Base-by-base conservation (phyloP, 495 filamentous ascomycete species). In the Chaetomium fimeti region DNA sequence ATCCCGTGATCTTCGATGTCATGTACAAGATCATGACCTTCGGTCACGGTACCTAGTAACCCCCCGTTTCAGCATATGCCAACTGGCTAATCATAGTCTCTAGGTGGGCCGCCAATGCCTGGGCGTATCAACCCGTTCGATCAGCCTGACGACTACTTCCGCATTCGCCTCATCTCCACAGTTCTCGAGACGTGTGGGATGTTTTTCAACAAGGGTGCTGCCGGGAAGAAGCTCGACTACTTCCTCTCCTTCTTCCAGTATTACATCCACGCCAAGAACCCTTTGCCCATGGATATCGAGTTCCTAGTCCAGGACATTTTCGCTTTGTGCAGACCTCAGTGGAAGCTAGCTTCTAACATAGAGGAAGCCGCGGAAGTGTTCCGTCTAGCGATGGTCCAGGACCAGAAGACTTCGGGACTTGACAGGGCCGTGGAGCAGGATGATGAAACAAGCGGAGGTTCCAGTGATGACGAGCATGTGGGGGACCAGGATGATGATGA, bases 191-290 rank as follows among this genome's bases (percentile, higher is more conserved):
- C 92, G 7, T 98, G 95, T 70, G 94, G 94, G 54, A 88, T 93
- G 75, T 98, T 91, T 77, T 99, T 96, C 72, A 93, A 97, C 75
- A 89, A 92, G 60, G 94, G 95, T 6, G 86, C 88, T 40, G 88
- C 93, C 0, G 94, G 92, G 72, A 98, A 97, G 81, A 99, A 97
- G 79, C 84, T 99, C 18, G 94, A 99, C 71, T 98, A 96, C 76
- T 99, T 97, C 81, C 82, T 99, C 57, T 93, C 89, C 0, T 99
- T 97, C 77, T 92, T 98, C 74, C 94, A 93, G 85, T 97, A 97
- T 72, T 99, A 99, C 80, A 89, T 97, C 64, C 86, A 88, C 69
- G 90, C 89, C n/a, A 99, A 99, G 75, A 90, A 95, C 13, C 83
- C 90, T 2, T 74, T 97, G 48, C 95, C 94, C 2, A 97, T 98